A percentile compares a stretch with the other conserved stretches of the same genome.
Evolutionary conservation across 495 filamentous ascomycete genomes (phyloP).

Genomic region (Neurospora pannonica): DNA sequence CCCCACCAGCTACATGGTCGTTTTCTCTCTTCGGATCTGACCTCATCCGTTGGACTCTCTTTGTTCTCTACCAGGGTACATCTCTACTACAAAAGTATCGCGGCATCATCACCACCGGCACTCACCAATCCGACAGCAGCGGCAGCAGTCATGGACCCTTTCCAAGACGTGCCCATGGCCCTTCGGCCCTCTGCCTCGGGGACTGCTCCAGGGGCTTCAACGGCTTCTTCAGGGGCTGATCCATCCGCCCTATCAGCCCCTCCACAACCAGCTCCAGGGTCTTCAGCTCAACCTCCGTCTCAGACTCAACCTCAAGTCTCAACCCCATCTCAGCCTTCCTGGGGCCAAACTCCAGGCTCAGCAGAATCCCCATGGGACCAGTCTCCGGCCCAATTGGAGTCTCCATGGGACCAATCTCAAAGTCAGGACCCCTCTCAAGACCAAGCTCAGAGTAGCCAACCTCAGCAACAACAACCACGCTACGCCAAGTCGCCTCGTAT

Average conservation of each 20-base stretch:
- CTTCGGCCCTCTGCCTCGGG: not conserved
- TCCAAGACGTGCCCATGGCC: not conserved
- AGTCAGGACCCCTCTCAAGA: not conserved
- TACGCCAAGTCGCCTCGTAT: conserved; percentile 21
- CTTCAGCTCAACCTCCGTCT: not conserved
- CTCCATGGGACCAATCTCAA: not conserved
- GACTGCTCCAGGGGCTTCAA: not conserved
- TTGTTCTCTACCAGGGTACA: not conserved
- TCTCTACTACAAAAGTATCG: not conserved
- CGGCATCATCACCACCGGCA: not conserved
- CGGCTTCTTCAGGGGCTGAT: not conserved
- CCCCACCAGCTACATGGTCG: not conserved
- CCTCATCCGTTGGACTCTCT: not conserved
- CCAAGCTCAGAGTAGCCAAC: not conserved
- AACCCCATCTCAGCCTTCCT: not conserved
- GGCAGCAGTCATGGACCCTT: not conserved
- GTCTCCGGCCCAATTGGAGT: not conserved
- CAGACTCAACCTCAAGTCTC: not conserved
- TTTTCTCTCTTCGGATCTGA: not conserved
- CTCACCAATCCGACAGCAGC: not conserved
- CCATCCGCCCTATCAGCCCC: not conserved
- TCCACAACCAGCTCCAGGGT: not conserved
- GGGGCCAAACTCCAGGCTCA: not conserved
- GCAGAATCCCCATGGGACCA: not conserved
- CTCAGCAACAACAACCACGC: not conserved